Evolutionary conservation across 2,329 filamentous ascomycete genomes (phyloP).

Genomic region (Ophiostoma quercus): DNA sequence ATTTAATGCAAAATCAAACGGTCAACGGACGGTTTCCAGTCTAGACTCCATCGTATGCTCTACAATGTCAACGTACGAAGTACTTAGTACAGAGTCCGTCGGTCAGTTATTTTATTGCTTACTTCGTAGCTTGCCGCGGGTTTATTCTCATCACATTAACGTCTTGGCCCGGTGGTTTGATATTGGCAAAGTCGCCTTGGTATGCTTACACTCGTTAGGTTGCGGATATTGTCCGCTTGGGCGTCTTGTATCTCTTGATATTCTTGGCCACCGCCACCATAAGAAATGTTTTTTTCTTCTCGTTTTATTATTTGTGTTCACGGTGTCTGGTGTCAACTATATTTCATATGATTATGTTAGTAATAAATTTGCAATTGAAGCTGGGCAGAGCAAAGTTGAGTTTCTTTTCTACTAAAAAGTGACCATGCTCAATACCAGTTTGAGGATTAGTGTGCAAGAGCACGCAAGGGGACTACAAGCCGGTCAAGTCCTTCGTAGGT

Average conservation of each 20-base stretch:
- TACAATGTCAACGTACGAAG: neutral
- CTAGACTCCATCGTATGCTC: neutral
- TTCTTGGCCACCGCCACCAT: too few species aligned
- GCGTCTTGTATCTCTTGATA: neutral
- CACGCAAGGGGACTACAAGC: too few species aligned
- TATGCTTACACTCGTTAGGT: neutral
- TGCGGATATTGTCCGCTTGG: neutral
- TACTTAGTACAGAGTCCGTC: neutral
- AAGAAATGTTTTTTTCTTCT: too few species aligned
- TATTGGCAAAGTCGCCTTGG: slow-evolving; percentile 4
- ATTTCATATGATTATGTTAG: neutral
- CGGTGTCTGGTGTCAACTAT: neutral
- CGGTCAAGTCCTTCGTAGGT: too few species aligned
- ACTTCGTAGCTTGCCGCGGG: neutral
- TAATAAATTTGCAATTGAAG: too few species aligned
- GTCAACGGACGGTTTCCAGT: neutral
- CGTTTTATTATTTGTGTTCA: neutral
- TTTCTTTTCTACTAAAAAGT: too few species aligned
- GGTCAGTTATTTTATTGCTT: neutral
- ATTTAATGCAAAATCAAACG: neutral
- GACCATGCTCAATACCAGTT: too few species aligned
- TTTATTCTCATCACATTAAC: neutral
- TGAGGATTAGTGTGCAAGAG: too few species aligned
- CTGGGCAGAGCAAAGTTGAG: too few species aligned
- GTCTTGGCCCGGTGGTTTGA: neutral